These are phyloP conservation scores for Persicaria tinctoria DNA, from an alignment of 148 eudicot species.

Conservation along the genomic window DNA sequence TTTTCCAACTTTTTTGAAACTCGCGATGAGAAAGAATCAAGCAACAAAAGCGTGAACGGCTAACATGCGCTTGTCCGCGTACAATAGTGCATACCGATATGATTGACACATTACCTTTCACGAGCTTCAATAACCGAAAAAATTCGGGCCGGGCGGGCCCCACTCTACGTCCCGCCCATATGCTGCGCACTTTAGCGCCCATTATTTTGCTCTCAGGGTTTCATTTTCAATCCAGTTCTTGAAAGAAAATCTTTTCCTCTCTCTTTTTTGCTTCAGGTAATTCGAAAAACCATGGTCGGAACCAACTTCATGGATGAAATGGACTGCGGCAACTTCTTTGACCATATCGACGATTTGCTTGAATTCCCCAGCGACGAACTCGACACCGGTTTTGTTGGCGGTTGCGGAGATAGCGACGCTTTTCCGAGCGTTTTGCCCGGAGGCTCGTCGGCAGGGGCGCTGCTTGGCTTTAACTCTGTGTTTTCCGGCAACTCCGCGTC, in stretches of 20 bases:
- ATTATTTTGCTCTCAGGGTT: not conserved
- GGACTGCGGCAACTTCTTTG: conserved; percentile 15
- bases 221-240: not conserved
- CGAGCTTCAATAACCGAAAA: conserved; percentile 7
- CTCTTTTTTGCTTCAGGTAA: not conserved
- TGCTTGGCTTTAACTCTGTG: conserved; percentile 23
- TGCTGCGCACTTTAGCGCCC: conserved; percentile 8
- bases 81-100: not conserved
- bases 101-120: conserved; percentile 8
- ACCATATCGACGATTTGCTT: conserved; percentile 16
- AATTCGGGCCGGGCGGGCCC: not conserved
- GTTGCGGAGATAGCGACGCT: conserved; percentile 20
- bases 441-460: conserved; percentile 15
- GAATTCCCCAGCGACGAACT: conserved; percentile 14
- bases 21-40: not conserved
- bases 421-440: conserved; percentile 40
- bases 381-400: conserved; percentile 4
- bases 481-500: conserved; percentile 42
- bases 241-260: not conserved
- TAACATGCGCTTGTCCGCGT: not conserved
- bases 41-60: not conserved
- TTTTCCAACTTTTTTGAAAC: not conserved
- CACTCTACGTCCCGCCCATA: conserved; percentile 4
- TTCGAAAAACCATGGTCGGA: conserved; percentile 12
- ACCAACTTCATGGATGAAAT: conserved; percentile 16